Evolutionary conservation across 768 basidiomycete species (phyloP).

Genomic region (Gelatoporia subvermispora): DNA sequence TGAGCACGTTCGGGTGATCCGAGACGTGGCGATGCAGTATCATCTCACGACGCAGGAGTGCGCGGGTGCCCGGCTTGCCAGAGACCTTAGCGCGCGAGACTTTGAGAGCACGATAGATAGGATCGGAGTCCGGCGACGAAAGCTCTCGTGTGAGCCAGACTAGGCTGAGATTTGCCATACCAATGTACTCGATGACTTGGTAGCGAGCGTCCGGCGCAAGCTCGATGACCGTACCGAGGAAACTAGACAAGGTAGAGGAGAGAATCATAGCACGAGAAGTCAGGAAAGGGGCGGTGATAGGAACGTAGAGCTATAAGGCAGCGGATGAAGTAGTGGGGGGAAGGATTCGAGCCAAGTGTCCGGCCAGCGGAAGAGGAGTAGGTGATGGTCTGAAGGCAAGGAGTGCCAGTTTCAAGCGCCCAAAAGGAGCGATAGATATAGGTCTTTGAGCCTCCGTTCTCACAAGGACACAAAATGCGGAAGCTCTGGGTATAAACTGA

Average conservation of each 20-base stretch:
- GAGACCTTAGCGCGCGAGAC: conserved; percentile 16
- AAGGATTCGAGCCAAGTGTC: too few species aligned
- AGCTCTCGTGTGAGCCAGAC: conserved; percentile 21
- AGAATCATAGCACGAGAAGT: too few species aligned
- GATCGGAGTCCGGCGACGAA: conserved; percentile 7
- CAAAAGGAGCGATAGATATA: too few species aligned
- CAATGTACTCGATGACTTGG: conserved; percentile 17
- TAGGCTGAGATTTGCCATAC: conserved; percentile 22
- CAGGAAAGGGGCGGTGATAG: too few species aligned
- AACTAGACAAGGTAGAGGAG: conserved; percentile 10
- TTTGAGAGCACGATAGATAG: conserved; percentile 21
- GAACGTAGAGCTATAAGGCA: too few species aligned
- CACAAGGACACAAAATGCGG: too few species aligned
- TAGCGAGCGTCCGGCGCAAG: conserved; percentile 10
- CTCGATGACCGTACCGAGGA: conserved; percentile 11
- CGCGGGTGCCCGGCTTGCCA: conserved; percentile 10
- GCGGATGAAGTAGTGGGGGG: too few species aligned
- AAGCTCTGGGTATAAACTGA: too few species aligned
- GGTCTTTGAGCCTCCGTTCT: too few species aligned
- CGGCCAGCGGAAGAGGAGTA: too few species aligned
- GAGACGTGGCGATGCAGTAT: conserved; percentile 48
- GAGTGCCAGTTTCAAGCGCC: too few species aligned
- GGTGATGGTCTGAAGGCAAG: too few species aligned
- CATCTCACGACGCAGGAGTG: conserved; percentile 51
- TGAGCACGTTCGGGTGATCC: conserved; percentile 60